These are phyloP conservation scores for Clarireedia hainanense DNA, from an alignment of 2,329 filamentous ascomycete genomes.

Conservation along the genomic window DNA sequence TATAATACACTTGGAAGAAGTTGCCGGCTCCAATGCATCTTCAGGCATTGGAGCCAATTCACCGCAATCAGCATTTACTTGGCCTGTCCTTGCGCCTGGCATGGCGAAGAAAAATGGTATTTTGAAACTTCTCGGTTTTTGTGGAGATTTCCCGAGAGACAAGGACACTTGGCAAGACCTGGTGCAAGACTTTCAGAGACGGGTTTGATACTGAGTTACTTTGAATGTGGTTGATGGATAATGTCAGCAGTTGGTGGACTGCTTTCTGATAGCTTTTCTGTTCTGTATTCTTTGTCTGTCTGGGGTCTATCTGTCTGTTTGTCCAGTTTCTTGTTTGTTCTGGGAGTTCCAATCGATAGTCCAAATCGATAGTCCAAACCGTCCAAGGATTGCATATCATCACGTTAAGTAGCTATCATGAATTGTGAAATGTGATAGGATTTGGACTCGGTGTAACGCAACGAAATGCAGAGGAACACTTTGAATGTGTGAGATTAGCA, in stretches of 20 bases:
- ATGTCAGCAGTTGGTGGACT: not conserved
- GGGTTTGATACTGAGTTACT: too few relatives aligned
- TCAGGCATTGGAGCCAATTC: not conserved
- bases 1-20: not conserved
- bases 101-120: not conserved
- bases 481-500: too few relatives aligned
- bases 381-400: too few relatives aligned
- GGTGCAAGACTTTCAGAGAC: not conserved
- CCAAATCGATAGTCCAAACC: too few relatives aligned
- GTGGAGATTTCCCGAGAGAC: not conserved
- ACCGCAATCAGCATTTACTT: not conserved
- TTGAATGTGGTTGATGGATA: too few relatives aligned
- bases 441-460: too few relatives aligned
- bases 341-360: not conserved
- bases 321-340: not conserved
- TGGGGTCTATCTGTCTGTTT: not conserved
- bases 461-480: too few relatives aligned
- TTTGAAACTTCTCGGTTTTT: not conserved
- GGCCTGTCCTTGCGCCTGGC: not conserved
- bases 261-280: not conserved
- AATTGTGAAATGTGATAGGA: too few relatives aligned
- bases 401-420: too few relatives aligned
- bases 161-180: conserved; percentile 3
- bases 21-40: conserved; percentile 2
- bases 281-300: too few relatives aligned